Evolutionary conservation across 2,329 filamentous ascomycete genomes (phyloP), one percentile per base, ranked within the genome.

Genomic region (Phaeosphaeriaceae sp.): DNA sequence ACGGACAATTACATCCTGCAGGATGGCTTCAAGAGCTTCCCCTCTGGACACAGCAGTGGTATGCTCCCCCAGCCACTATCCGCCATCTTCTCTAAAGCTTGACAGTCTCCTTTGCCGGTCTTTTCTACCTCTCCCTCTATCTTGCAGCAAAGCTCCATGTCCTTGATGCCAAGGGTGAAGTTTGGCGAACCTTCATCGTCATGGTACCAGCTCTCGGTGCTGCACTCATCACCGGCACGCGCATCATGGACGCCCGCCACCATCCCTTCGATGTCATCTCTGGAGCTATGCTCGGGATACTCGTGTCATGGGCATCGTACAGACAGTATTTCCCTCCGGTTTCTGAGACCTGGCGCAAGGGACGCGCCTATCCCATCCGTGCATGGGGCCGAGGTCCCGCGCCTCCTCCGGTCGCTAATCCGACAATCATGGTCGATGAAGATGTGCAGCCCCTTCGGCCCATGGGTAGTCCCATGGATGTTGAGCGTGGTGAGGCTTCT

Each of bases 191-290:
- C 1, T 80, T 86, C 54, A 68, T 87, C 21, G 80, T 86, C 41
- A 75, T 86, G 58, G 74, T 84, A 4, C 85, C 85, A 1, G 78
- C 81, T 10, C 78, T 88, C 17, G 84, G 78, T 21, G 85, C 85
- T 19, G 79, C 80, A 11, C 78, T 87, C 44, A 80, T 88, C 53
- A 83, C 85, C 6, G 82, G 84, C 40, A 83, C 82, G 15, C 82
- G 85, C 46, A 87, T 87, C 56, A 87, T 87, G 85, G 85, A 88
- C 64, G 85, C 85, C 21, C 81, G 85, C 17, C 85, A 88, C 57
- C 85, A 88, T 64, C 84, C 85, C 0, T 87, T 88, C 69, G 85
- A 88, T 62, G 85, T 88, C 27, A 79, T 88, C 42, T 82, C 81
- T 13, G 85, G 85, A 9, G 83, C 82, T 1, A 62, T 83, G 10